A percentile compares a stretch with the other conserved stretches of the same genome.
Conservation (phyloP, 139 green algal genomes). For the Mychonastes homosphaera region DNA sequence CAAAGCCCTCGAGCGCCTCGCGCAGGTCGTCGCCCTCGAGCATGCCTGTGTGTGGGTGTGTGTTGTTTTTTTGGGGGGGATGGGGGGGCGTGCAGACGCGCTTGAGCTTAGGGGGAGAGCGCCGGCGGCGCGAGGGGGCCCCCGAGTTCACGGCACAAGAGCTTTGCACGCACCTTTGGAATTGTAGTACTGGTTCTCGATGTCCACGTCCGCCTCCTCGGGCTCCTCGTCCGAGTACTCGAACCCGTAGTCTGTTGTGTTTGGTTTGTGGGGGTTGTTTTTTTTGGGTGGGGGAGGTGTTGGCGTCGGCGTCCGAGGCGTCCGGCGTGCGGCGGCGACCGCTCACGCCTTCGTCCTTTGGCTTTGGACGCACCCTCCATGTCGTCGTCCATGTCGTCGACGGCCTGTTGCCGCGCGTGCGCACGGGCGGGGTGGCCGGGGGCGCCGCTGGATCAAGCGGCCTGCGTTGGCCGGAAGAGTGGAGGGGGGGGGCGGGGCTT, state of each 20-base stretch:
- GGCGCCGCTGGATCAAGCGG: too few species aligned
- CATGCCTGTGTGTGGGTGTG: too few species aligned
- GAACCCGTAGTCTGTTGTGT: conserved; percentile 78
- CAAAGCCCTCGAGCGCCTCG: conserved; percentile 80
- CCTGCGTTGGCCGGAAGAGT: too few species aligned
- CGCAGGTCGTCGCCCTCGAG: conserved; percentile 62
- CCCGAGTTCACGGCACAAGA: too few species aligned
- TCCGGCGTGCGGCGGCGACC: background rate
- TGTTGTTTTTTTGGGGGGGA: conserved; percentile 1
- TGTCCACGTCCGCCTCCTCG: conserved; percentile 89
- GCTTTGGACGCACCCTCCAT: conserved; percentile 38
- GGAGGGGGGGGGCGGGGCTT: too few species aligned
- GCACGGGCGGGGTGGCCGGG: too few species aligned
- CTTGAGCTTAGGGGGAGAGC: background rate
- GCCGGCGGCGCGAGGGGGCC: too few species aligned
- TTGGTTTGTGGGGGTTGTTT: background rate
- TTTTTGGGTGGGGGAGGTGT: background rate
- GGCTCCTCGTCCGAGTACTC: conserved; percentile 97
- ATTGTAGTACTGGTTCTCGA: conserved; percentile 99
- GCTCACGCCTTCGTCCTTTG: background rate
- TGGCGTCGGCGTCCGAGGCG: background rate
- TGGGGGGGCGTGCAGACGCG: background rate
- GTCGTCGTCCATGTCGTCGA: conserved; percentile 51
- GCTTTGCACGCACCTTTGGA: conserved; percentile 64
- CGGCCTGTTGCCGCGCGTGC: too few species aligned